Conservation (phyloP, 2,329 filamentous ascomycete species). For the Aquanectria penicillioides region DNA sequence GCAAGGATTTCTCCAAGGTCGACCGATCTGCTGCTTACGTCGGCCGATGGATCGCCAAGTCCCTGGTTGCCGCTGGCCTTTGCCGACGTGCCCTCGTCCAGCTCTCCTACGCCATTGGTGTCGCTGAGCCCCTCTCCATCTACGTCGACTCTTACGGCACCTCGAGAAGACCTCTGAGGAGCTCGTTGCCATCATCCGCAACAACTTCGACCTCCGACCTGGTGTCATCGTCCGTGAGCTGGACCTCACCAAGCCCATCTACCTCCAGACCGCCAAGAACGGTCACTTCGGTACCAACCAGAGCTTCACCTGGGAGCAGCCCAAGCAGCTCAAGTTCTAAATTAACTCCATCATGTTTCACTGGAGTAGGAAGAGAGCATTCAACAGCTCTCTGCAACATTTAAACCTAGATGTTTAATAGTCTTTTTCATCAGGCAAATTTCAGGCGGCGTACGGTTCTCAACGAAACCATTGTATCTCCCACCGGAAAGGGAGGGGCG, state of each 20-base stretch:
- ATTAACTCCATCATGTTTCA: constrained; percentile 37
- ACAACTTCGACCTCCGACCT: constrained; percentile 97
- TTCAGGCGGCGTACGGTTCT: constrained; percentile 56
- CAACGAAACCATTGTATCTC: constrained; percentile 56
- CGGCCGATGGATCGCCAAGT: constrained; percentile 99
- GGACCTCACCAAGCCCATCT: constrained; percentile 94
- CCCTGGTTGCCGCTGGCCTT: constrained; percentile 87
- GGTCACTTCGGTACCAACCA: constrained; percentile 99
- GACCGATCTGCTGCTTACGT: constrained; percentile 98
- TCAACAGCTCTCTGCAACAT: constrained; percentile 53
- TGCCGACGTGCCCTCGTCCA: constrained; percentile 94
- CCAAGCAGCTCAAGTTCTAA: constrained; percentile 94
- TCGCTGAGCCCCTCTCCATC: constrained; percentile 96
- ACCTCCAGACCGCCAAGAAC: constrained; percentile 99
- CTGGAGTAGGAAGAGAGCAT: constrained; percentile 47
- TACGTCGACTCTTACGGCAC: constrained; percentile 99
- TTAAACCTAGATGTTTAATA: constrained; percentile 50
- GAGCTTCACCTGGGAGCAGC: constrained; percentile 97
- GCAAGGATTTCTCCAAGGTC: constrained; percentile 99
- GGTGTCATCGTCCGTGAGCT: constrained; percentile 99
- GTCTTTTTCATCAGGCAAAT: constrained; percentile 50
- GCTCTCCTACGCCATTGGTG: constrained; percentile 99
- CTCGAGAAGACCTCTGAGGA: constrained; percentile 86
- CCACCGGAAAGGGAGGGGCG: constrained; percentile 46
- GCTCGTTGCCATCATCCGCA: constrained; percentile 91